phyloP scores from a whole-genome alignment of 177 flowering plant genomes.

The Tripterygium wilfordii region DNA sequence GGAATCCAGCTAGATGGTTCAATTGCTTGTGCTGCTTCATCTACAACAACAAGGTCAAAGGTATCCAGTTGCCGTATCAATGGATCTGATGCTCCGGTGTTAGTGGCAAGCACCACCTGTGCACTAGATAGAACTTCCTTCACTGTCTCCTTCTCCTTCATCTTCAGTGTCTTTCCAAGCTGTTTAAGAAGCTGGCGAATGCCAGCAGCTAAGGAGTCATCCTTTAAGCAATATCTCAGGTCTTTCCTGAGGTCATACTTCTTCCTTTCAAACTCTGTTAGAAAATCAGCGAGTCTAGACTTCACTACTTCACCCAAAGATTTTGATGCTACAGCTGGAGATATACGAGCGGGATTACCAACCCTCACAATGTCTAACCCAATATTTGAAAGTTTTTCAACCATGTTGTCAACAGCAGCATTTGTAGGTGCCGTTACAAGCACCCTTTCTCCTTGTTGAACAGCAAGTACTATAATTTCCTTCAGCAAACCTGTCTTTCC shows the following conservation, averaged over 20 bases:
- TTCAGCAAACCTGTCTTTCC: conserved; percentile 85
- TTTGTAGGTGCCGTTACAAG: conserved; percentile 98
- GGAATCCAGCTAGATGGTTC: conserved; percentile 96
- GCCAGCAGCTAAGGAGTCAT: conserved; percentile 92
- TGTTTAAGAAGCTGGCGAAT: conserved; percentile 93
- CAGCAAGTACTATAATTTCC: conserved; percentile 61
- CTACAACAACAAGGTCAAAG: conserved; percentile 84
- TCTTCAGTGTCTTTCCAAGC: conserved; percentile 69
- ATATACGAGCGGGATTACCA: conserved; percentile 91
- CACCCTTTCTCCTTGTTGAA: conserved; percentile 81
- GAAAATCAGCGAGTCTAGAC: conserved; percentile 46
- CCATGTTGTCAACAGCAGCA: conserved; percentile 96
- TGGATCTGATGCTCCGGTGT: conserved; percentile 92
- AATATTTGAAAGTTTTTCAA: conserved; percentile 64
- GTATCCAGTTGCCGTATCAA: conserved; percentile 53
- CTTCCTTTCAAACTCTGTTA: conserved; percentile 68
- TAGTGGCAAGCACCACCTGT: conserved; percentile 83
- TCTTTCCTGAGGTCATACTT: conserved; percentile 77
- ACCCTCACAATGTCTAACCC: conserved; percentile 76
- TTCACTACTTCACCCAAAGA: conserved; percentile 76
- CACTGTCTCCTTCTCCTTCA: conserved; percentile 81
- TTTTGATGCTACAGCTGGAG: conserved; percentile 70
- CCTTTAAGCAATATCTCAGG: conserved; percentile 62
- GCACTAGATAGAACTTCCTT: conserved; percentile 68
- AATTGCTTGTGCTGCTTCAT: conserved; percentile 95